phyloP scores from a whole-genome alignment of 768 basidiomycete species.

The Suillus plorans region DNA sequence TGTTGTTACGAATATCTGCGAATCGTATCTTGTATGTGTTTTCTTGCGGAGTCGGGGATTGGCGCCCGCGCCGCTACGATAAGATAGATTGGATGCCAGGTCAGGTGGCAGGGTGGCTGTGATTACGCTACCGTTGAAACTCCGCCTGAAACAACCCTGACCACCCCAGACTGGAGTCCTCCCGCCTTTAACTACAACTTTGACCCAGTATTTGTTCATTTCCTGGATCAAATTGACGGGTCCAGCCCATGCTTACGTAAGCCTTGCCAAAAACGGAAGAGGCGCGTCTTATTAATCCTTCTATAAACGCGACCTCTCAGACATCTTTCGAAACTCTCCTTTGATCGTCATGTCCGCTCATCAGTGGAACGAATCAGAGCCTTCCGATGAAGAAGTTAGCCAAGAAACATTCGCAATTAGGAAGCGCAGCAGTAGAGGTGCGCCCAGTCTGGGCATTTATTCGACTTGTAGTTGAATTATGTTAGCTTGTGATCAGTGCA shows the following conservation, averaged over 20 bases:
- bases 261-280: background rate
- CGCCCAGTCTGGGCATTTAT: constrained; percentile 4
- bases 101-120: too few relatives aligned
- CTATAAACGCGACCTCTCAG: constrained; percentile 19
- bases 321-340: constrained; percentile 9
- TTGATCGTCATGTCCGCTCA: constrained; percentile 25
- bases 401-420: constrained; percentile 44
- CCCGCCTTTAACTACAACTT: too few relatives aligned
- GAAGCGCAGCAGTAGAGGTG: constrained; percentile 68
- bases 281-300: constrained; percentile 7
- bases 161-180: too few relatives aligned
- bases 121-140: too few relatives aligned
- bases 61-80: too few relatives aligned
- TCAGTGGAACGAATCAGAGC: constrained; percentile 59
- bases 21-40: too few relatives aligned
- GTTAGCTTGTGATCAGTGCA: constrained; percentile 82
- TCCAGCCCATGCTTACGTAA: background rate
- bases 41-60: too few relatives aligned
- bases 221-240: too few relatives aligned
- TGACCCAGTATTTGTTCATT: too few relatives aligned
- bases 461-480: background rate
- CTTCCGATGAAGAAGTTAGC: constrained; percentile 54
- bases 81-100: too few relatives aligned
- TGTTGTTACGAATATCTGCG: too few relatives aligned
- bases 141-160: too few relatives aligned